Conservation (phyloP, 495 filamentous ascomycete genomes). For the Letharia lupina region DNA sequence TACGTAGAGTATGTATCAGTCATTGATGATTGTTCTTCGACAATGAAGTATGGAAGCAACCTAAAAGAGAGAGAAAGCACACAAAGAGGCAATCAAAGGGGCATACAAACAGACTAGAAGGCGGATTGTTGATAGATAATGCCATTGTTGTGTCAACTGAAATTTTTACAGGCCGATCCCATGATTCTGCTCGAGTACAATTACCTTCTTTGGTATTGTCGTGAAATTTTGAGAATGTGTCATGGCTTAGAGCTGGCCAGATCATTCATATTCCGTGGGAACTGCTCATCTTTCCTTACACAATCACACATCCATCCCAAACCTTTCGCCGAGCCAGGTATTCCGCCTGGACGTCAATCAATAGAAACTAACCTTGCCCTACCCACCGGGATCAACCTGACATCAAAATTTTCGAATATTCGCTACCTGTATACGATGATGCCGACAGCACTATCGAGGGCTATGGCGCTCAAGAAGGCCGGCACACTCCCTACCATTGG, state of each 20-base stretch:
- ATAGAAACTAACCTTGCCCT: background rate
- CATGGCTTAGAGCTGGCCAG: background rate
- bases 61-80: background rate
- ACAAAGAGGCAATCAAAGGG: background rate
- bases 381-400: background rate
- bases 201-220: background rate
- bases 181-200: background rate
- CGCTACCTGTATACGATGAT: background rate
- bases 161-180: background rate
- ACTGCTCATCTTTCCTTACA: background rate
- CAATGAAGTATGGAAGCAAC: background rate
- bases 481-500: background rate
- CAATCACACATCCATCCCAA: background rate
- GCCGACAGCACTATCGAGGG: background rate
- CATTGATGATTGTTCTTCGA: background rate
- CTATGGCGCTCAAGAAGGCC: background rate
- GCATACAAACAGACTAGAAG: background rate
- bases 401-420: background rate
- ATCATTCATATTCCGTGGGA: background rate
- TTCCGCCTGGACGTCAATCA: background rate
- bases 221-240: background rate
- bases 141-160: background rate
- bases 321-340: background rate
- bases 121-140: background rate
- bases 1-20: background rate